These are phyloP conservation scores for Magnusiomyces paraingens DNA, from an alignment of 1,139 yeast genomes.

Conservation along the genomic window DNA sequence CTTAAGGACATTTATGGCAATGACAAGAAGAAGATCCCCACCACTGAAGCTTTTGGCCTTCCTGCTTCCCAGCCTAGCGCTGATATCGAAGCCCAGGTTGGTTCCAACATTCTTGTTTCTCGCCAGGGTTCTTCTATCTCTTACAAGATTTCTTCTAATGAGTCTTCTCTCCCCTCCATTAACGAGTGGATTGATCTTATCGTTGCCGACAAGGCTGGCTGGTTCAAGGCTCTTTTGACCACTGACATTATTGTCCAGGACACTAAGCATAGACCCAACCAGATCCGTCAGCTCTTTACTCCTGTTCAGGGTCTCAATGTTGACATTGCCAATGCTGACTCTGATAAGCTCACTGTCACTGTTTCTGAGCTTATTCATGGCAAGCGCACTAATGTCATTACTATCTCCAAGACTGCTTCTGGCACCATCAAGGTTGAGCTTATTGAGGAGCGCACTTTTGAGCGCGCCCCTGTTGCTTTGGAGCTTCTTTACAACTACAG, in stretches of 20 bases:
- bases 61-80: constrained; percentile 36
- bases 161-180: constrained; percentile 31
- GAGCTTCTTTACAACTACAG: constrained; percentile 72
- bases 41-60: constrained; percentile 84
- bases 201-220: constrained; percentile 71
- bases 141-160: constrained; percentile 42
- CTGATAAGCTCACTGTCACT: constrained; percentile 52
- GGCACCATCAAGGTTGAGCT: constrained; percentile 58
- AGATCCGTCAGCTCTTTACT: constrained; percentile 70
- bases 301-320: constrained; percentile 65
- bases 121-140: constrained; percentile 38
- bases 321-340: constrained; percentile 49
- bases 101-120: constrained; percentile 32
- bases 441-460: constrained; percentile 86
- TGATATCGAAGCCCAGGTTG: constrained; percentile 33
- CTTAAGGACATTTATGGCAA: constrained; percentile 63
- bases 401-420: constrained; percentile 44
- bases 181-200: constrained; percentile 69
- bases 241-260: constrained; percentile 82
- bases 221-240: constrained; percentile 90
- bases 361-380: constrained; percentile 71
- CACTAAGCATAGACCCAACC: constrained; percentile 67
- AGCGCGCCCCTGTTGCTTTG: constrained; percentile 63
- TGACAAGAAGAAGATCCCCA: constrained; percentile 69
- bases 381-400: constrained; percentile 61